phyloP scores from a whole-genome alignment of 805 yeast genomes.

The Wickerhamomyces mucosus region DNA sequence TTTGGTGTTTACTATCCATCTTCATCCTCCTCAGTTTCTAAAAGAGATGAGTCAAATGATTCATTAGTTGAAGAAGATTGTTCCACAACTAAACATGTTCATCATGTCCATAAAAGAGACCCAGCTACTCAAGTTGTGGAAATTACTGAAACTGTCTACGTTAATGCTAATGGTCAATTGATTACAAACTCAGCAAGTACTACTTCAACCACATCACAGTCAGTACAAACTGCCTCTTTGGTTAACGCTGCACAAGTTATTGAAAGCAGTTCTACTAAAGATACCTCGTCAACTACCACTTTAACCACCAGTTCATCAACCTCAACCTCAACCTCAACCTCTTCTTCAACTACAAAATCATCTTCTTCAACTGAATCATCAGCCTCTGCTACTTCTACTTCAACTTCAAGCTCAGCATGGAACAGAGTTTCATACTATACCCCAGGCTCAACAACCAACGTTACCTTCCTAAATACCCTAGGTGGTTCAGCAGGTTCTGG shows the following conservation, averaged over 20 bases:
- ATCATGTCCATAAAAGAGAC: constrained; percentile 41
- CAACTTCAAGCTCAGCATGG: constrained; percentile 48
- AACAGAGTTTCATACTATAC: constrained; percentile 64
- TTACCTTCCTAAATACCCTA: constrained; percentile 74
- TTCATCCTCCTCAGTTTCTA: constrained; percentile 29
- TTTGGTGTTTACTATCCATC: constrained; percentile 85
- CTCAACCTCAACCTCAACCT: constrained; percentile 10
- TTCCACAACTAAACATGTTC: constrained; percentile 18
- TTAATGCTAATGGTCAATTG: constrained; percentile 44
- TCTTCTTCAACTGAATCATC: constrained; percentile 23
- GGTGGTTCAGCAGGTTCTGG: constrained; percentile 86
- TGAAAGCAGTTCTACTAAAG: constrained; percentile 1
- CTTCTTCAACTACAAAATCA: constrained; percentile 23
- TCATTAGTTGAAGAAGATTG: no score
- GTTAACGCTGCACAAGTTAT: constrained; percentile 13
- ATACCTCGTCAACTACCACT: constrained; percentile 8
- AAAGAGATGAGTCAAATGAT: constrained; percentile 33
- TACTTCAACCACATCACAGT: constrained; percentile 19
- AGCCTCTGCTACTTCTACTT: constrained; percentile 22
- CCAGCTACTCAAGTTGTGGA: constrained; percentile 57
- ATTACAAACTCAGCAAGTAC: constrained; percentile 15
- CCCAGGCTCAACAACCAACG: constrained; percentile 63
- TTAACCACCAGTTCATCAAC: constrained; percentile 9
- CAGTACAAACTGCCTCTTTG: constrained; percentile 18
- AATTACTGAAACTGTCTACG: constrained; percentile 72